Base-by-base conservation (phyloP, 495 filamentous ascomycete species). In the Neurospora sp. region DNA sequence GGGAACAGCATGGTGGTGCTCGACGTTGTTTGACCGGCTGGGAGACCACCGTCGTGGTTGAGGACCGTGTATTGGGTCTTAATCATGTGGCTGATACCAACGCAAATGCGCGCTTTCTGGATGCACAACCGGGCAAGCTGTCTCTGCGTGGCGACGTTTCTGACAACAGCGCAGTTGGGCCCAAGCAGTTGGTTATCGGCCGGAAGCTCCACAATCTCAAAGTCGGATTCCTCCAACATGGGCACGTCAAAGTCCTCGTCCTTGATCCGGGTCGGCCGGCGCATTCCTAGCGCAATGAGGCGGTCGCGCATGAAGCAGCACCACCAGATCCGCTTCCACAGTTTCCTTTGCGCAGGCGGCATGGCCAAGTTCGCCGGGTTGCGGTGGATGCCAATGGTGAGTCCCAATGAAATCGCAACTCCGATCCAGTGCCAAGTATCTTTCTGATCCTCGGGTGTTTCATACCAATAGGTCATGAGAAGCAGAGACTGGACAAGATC, bases 301-400 rank as follows among this genome's bases (percentile, higher is more conserved):
- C 93, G 92, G 82, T 97, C 94, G 54, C 93, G 90, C 86, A 95
- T 96, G 77, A 95, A 96, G 72, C 91, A 94, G 69, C 92, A 94
- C 94, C 94, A 97, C 94, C 94, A 97, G 72, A 97, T 93, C 40
- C 93, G 86, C 81, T 94, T 96, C 93, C 93, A 95, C 75, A 97
- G 84, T 74, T 88, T 90, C 77, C 92, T 91, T 79, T 89, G 89
- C 71, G 88, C 86, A 23, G 85, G 77, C 38, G 91, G 86, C 91
- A 95, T 93, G 73, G 86, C 89, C 37, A 81, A 79, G 49, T 90
- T 91, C 49, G 91, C 90, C 41, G 93, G 93, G 77, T 96, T 91
- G 60, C 92, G 90, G 81, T 96, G 92, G 3, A 96, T 84, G 10
- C 93, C 93, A 74, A 96, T 94, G 6, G 92, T 95, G 79, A 94